These are phyloP conservation scores for Pseudogymnoascus sp. DNA, from an alignment of 2,329 filamentous ascomycete genomes.

Conservation along the genomic window DNA sequence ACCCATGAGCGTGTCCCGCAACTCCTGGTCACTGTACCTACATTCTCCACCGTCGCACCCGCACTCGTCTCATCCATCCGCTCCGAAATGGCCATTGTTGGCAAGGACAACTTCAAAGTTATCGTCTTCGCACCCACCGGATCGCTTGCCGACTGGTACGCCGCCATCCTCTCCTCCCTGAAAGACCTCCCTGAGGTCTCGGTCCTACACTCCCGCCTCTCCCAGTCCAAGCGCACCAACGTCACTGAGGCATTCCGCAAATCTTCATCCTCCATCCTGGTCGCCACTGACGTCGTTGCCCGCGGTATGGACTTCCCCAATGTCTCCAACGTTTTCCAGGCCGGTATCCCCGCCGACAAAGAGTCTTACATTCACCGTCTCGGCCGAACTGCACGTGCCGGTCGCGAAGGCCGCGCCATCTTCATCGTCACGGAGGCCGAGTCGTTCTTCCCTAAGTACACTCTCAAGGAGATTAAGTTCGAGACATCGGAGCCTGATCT, in stretches of 20 bases:
- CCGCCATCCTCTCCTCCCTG: conserved; percentile 41
- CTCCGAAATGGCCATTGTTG: conserved; percentile 43
- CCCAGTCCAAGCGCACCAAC: conserved; percentile 59
- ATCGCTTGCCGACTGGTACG: conserved; percentile 58
- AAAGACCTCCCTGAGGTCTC: conserved; percentile 25
- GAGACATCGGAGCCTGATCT: conserved; percentile 39
- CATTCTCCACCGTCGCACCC: conserved; percentile 70
- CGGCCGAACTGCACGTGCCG: conserved; percentile 68
- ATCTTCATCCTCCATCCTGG: conserved; percentile 53
- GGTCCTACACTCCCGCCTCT: conserved; percentile 69
- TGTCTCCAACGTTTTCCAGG: conserved; percentile 71
- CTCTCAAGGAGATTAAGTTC: conserved; percentile 47
- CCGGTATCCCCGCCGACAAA: conserved; percentile 54
- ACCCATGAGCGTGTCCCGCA: conserved; percentile 84
- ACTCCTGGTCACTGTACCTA: conserved; percentile 56
- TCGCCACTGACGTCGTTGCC: conserved; percentile 74
- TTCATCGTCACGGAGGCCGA: conserved; percentile 54
- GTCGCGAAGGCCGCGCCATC: conserved; percentile 64
- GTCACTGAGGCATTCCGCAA: conserved; percentile 65
- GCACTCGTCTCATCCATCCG: conserved; percentile 67
- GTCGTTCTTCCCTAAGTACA: conserved; percentile 40
- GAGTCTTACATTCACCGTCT: conserved; percentile 72
- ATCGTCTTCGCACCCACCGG: conserved; percentile 87
- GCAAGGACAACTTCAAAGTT: conserved; percentile 67
- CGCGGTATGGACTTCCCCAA: conserved; percentile 77